phyloP scores from a whole-genome alignment of 2,329 filamentous ascomycete genomes.

The Mollisiaceae sp. region DNA sequence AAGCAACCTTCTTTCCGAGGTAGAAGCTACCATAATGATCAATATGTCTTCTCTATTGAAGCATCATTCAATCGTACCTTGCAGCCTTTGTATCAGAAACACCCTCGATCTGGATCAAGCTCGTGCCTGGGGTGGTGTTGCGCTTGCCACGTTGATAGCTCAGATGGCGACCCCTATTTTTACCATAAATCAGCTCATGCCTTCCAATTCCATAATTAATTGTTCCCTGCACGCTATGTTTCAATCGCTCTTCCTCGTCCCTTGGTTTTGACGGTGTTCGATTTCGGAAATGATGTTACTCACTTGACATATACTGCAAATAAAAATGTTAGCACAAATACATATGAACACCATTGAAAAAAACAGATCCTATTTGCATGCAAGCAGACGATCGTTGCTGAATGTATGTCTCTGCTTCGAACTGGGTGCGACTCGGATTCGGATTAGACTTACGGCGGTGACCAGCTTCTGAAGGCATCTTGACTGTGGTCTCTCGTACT shows the following conservation, averaged over 20 bases:
- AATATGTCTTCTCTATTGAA: conserved; percentile 23
- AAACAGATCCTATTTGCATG: neutral
- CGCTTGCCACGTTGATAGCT: conserved; percentile 96
- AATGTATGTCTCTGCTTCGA: neutral
- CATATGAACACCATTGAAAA: conserved; percentile 4
- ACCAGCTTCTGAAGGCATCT: conserved; percentile 87
- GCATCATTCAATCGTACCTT: conserved; percentile 63
- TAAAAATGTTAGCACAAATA: conserved; percentile 39
- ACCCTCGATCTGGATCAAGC: conserved; percentile 98
- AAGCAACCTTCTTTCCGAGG: conserved; percentile 97
- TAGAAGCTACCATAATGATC: conserved; percentile 70
- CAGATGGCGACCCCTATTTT: conserved; percentile 89
- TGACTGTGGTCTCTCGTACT: conserved; percentile 61
- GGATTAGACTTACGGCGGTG: conserved; percentile 77
- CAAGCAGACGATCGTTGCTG: neutral
- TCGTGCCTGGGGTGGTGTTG: conserved; percentile 86
- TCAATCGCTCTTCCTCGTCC: conserved; percentile 15
- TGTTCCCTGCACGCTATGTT: conserved; percentile 11
- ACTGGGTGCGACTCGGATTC: neutral
- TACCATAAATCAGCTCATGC: conserved; percentile 32
- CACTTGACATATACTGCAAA: conserved; percentile 84
- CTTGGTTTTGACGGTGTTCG: neutral
- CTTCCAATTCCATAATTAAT: conserved; percentile 14
- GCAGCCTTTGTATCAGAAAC: conserved; percentile 89
- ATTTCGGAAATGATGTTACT: conserved; percentile 52